These are phyloP conservation scores for Sordaria brevicollis DNA, from an alignment of 495 filamentous ascomycete genomes.

Conservation along the genomic window DNA sequence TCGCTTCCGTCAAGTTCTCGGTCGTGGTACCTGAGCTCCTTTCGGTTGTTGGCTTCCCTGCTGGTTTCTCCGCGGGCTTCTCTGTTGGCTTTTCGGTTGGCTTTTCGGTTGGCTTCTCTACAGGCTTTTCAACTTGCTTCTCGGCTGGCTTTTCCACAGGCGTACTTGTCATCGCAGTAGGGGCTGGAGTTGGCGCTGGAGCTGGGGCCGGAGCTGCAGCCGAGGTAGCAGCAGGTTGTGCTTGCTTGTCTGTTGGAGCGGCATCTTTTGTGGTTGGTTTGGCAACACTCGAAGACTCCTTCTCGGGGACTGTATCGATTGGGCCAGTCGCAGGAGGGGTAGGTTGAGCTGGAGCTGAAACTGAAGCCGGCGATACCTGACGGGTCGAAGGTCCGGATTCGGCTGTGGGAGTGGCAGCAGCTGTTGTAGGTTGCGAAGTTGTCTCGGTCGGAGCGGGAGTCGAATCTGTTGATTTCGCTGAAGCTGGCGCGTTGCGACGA, in stretches of 20 bases:
- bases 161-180: neutral
- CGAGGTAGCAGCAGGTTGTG: neutral
- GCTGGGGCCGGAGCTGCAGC: neutral
- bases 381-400: neutral
- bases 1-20: neutral
- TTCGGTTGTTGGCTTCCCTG: neutral
- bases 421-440: neutral
- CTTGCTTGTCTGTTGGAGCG: neutral
- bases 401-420: neutral
- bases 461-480: neutral
- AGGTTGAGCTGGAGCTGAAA: conserved; percentile 1
- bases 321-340: neutral
- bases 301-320: neutral
- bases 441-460: neutral
- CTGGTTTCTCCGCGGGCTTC: neutral
- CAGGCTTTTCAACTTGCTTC: neutral
- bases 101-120: neutral
- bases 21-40: neutral
- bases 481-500: conserved; percentile 1
- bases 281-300: neutral
- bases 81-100: neutral
- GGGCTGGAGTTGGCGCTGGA: neutral
- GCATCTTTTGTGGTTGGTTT: neutral
- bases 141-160: neutral
- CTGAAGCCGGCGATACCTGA: neutral